phyloP scores from a whole-genome alignment of 1,284 basidiomycete genomes.

The Fomitopsis pinicola region DNA sequence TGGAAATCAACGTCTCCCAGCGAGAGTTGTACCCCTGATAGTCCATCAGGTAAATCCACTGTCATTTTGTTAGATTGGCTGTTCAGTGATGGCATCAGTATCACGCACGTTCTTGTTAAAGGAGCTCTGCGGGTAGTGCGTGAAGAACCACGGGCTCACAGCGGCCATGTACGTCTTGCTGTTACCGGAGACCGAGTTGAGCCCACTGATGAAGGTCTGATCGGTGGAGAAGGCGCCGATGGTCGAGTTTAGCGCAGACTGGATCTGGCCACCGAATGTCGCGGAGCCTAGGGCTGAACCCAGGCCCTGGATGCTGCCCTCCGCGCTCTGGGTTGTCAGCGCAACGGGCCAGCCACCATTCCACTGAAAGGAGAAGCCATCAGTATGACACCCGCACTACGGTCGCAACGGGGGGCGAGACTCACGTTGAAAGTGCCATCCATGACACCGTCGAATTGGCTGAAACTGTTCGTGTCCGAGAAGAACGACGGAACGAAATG shows the following conservation, averaged over 20 bases:
- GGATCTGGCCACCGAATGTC: conserved; percentile 19
- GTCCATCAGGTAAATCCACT: conserved; percentile 46
- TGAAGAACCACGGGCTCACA: conserved; percentile 65
- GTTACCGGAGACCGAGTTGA: conserved; percentile 20
- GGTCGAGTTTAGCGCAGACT: conserved; percentile 34
- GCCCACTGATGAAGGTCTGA: conserved; percentile 27
- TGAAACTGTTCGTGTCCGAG: conserved; percentile 48
- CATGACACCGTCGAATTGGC: conserved; percentile 43
- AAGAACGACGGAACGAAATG: conserved; percentile 69
- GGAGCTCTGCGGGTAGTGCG: conserved; percentile 59
- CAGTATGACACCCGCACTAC: conserved; percentile 2
- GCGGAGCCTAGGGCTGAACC: neutral
- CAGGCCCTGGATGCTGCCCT: conserved; percentile 6
- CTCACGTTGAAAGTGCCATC: conserved; percentile 60
- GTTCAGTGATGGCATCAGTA: neutral
- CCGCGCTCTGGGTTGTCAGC: neutral
- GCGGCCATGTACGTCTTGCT: conserved; percentile 26
- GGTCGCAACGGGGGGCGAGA: neutral
- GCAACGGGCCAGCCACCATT: conserved; percentile 59
- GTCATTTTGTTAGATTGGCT: neutral
- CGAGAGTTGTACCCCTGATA: conserved; percentile 70
- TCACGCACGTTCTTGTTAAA: conserved; percentile 78
- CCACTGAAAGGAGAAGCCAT: conserved; percentile 36
- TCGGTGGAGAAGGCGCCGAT: conserved; percentile 45
- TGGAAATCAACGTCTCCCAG: conserved; percentile 67